Conservation (phyloP, 805 yeast species). For the Huiozyma naganishii region DNA sequence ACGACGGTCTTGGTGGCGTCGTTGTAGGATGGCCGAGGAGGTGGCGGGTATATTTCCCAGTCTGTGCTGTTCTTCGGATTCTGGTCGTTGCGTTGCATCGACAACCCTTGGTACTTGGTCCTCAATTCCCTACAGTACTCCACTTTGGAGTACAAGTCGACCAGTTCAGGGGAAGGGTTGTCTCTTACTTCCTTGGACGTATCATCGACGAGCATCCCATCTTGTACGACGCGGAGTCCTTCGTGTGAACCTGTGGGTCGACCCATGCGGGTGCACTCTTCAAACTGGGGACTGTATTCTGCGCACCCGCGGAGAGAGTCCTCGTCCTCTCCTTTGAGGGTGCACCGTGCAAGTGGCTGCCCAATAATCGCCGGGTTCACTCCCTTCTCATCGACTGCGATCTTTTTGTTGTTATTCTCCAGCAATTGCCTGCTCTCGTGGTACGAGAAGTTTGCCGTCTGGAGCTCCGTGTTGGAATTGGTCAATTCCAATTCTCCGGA, state of each 20-base stretch:
- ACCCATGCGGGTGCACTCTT: background rate
- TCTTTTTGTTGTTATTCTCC: conserved; percentile 23
- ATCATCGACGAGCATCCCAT: conserved; percentile 38
- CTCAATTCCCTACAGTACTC: conserved; percentile 62
- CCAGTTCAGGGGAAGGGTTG: conserved; percentile 56
- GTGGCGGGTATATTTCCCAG: conserved; percentile 86
- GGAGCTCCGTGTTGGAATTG: background rate
- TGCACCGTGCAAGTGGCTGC: conserved; percentile 7
- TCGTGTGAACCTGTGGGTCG: background rate
- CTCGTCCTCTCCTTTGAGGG: conserved; percentile 6
- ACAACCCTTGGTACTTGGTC: conserved; percentile 58
- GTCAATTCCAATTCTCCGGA: background rate
- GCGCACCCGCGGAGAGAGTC: conserved; percentile 20
- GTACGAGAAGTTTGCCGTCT: conserved; percentile 23
- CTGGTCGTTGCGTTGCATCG: conserved; percentile 60
- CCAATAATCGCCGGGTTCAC: conserved; percentile 6
- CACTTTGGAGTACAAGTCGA: conserved; percentile 52
- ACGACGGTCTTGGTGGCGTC: conserved; percentile 43
- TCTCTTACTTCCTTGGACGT: conserved; percentile 44
- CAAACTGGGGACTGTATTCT: conserved; percentile 13
- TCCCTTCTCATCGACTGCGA: conserved; percentile 21
- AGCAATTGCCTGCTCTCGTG: conserved; percentile 23
- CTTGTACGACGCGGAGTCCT: conserved; percentile 26
- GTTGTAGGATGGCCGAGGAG: conserved; percentile 86
- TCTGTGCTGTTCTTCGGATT: conserved; percentile 72